Base-by-base conservation (phyloP, 1,284 basidiomycete species). In the Cutaneotrichosporon cutaneum region DNA sequence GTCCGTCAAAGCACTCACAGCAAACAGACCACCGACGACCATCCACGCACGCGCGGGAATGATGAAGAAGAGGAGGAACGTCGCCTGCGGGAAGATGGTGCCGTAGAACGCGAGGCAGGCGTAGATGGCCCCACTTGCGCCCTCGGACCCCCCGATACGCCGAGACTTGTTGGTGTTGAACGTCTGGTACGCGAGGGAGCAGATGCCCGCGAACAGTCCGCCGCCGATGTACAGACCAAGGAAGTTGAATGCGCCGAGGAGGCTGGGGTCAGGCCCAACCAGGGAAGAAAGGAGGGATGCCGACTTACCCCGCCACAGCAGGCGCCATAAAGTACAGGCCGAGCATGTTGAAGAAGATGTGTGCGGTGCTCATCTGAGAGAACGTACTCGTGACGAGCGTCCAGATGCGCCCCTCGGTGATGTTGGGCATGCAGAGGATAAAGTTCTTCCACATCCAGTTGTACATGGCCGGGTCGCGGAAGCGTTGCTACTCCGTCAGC, bases 11-110 rank as follows among this genome's bases (percentile, higher is more conserved):
- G 2, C 11, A 69, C 75, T 72, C 51, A 78, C 77, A 5, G 85
- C 79, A 70, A 94, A 88, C 57, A 94, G 80, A 11, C 89, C 92
- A 0, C 84, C 80, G 1, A 94, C 87, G 35, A 85, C 83, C 3
- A 83, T 81, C 90, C 91, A 94, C 0, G 91, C 91, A 0, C 91
- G 92, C 62, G 90, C 82, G 16, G 92, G 93, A 11, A 95, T 77
- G 68, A 94, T 83, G 58, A 87, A 90, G 76, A 92, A 94, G 55
- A 95, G 75, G n/a, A 86, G 79, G 75, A 94, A 90, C 0, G 82
- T 86, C 60, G 87, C 82, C 9, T 70, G 83, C 0, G 92, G 92
- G 45, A 86, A 85, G 54, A 91, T 78, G 26, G 89, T 82, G 10
- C 87, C 85, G 78, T 87, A 90, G 63, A 93, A 88, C 7, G 90